Evolutionary conservation across 306 rosid genomes (phyloP), one percentile per base, ranked within the genome.

Genomic region (Leucaena leucocephala): DNA sequence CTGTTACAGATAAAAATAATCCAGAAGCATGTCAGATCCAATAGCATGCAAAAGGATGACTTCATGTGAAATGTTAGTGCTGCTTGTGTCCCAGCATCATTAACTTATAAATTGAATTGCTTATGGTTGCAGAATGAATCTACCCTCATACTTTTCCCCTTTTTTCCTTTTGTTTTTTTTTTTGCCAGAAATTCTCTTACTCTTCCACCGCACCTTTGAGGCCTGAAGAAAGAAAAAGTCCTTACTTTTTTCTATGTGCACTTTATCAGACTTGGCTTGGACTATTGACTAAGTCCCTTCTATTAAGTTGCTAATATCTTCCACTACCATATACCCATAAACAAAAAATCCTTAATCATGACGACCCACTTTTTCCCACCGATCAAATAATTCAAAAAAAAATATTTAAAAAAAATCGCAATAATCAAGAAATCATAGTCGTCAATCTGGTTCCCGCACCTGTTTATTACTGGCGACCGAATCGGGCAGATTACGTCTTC

Each of bases 401-500:
- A 7, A 19, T 7, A 8, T 34, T 35, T 34, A 0, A 34, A 19
- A 71, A 84, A 81, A 81, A 49, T 80, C 61, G 61, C 58, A 80
- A 77, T 19, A 49, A 10, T 33, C 55, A 75, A 72, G 81, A 48
- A 72, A 48, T 57, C 74, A 76, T 55, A 71, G 35, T 19, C n/a
- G 36, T 36, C 5, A 64, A 65, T 38, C 70, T 65, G 70, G 70
- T 65, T 46, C 70, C 73, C 17, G 10, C 54, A 91, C 99, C 97
- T 82, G 96, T 76, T 93, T 95, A 57, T 66, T 84, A 61, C 80
- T 88, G 67, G 88, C 50, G 17, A 93, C 34, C 43, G 97, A 84
- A 54, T 96, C 99, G 33, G 95, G 44, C 0, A 86, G 75, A 82
- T 78, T 89, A 62, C 78, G 92, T 68, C 97, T 89, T 77, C 96